Evolutionary conservation across 805 yeast species (phyloP).

Genomic region (Ogataea naganishii): DNA sequence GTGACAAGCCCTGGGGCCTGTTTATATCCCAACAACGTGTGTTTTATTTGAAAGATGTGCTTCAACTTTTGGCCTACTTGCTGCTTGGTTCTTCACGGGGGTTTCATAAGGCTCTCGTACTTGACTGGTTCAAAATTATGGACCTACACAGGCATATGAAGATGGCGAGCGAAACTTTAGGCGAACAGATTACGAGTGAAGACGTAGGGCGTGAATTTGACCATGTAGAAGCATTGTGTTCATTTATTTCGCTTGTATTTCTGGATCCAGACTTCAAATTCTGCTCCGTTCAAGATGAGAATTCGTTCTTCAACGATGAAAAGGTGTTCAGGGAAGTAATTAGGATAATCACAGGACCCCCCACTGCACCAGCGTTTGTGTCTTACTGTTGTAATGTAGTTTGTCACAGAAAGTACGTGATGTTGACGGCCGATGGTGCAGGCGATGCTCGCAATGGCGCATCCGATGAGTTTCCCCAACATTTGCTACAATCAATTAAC

Average conservation of each 20-base stretch:
- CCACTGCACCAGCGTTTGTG: too few relatives aligned
- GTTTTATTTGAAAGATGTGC: slow-evolving; percentile 1
- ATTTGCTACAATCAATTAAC: too few relatives aligned
- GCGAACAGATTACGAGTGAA: too few relatives aligned
- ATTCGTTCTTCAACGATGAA: slow-evolving; percentile 33
- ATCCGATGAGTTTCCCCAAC: too few relatives aligned
- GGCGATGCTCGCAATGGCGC: too few relatives aligned
- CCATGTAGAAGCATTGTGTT: slow-evolving; percentile 36
- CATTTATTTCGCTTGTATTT: slow-evolving; percentile 41
- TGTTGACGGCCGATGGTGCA: too few relatives aligned
- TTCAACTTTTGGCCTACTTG: slow-evolving; percentile 18
- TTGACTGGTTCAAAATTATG: slow-evolving; percentile 51
- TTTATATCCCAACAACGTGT: background rate
- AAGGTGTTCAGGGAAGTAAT: slow-evolving; percentile 24
- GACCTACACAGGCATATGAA: too few relatives aligned
- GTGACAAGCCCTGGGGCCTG: slow-evolving; percentile 1
- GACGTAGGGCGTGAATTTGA: too few relatives aligned
- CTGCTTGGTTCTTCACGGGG: slow-evolving; percentile 15
- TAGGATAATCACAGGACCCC: too few relatives aligned
- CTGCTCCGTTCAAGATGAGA: slow-evolving; percentile 28
- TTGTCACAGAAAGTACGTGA: slow-evolving; percentile 45
- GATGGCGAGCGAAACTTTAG: too few relatives aligned
- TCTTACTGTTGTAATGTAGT: too few relatives aligned
- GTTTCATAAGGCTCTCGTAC: slow-evolving; percentile 22
- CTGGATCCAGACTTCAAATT: slow-evolving; percentile 48